A percentile compares a stretch with the other conserved stretches of the same genome.
phyloP scores from a whole-genome alignment of 495 filamentous ascomycete species.

The Podospora pseudocomata region DNA sequence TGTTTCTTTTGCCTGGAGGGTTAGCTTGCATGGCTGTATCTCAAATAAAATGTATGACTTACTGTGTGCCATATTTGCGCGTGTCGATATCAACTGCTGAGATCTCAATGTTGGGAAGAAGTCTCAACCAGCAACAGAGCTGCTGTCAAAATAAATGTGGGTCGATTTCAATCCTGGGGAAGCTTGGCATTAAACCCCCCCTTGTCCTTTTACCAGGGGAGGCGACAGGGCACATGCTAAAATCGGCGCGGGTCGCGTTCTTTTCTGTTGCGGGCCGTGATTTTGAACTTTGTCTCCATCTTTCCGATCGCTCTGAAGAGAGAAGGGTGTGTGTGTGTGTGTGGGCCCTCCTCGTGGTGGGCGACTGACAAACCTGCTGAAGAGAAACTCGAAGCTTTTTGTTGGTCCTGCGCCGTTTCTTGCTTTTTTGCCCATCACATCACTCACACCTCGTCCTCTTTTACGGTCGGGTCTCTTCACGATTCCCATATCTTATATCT shows the following conservation, averaged over 20 bases:
- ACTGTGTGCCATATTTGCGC: slow-evolving; percentile 54
- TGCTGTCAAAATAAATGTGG: background rate
- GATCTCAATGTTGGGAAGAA: background rate
- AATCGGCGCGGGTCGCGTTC: slow-evolving; percentile 2
- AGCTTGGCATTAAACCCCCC: background rate
- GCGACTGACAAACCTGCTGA: background rate
- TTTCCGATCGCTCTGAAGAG: background rate
- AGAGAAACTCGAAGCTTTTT: background rate
- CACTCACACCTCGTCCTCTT: background rate
- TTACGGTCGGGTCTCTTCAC: background rate
- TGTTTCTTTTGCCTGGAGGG: slow-evolving; percentile 78
- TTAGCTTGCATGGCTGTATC: slow-evolving; percentile 19
- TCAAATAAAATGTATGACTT: slow-evolving; percentile 22
- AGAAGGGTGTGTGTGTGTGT: background rate
- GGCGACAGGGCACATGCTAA: slow-evolving; percentile 1
- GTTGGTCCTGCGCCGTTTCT: background rate
- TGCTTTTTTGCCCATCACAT: background rate
- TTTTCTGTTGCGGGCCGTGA: background rate
- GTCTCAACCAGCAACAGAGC: background rate
- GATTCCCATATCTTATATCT: background rate
- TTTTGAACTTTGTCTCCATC: slow-evolving; percentile 3
- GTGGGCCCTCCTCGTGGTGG: background rate
- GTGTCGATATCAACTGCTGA: background rate
- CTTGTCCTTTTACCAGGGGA: background rate
- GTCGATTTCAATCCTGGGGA: background rate